These are phyloP conservation scores for Mycena galericulata DNA, from an alignment of 768 basidiomycete species.

Conservation along the genomic window DNA sequence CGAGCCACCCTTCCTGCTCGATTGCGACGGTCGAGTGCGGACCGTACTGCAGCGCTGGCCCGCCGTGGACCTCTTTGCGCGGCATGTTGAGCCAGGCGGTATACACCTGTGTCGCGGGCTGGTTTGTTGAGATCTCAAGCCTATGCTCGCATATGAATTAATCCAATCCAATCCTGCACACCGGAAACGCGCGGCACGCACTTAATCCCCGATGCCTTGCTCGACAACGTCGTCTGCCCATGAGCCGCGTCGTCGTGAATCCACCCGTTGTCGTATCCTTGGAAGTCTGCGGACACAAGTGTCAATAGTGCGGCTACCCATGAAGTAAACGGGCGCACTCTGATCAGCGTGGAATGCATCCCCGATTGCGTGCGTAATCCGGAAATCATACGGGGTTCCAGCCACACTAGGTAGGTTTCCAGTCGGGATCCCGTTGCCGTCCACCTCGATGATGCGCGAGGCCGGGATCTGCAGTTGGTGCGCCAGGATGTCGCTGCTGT, in stretches of 20 bases:
- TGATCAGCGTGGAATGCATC: constrained; percentile 38
- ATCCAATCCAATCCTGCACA: too few species aligned
- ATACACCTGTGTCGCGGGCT: constrained; percentile 65
- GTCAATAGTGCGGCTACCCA: too few species aligned
- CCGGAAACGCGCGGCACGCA: too few species aligned
- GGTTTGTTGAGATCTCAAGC: constrained; percentile 62
- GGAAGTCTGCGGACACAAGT: constrained; percentile 49
- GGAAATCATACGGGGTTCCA: constrained; percentile 59
- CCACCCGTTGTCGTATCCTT: constrained; percentile 64
- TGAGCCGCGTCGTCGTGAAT: constrained; percentile 55
- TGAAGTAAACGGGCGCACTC: background rate
- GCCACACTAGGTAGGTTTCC: constrained; percentile 6
- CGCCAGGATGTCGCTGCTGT: constrained; percentile 38
- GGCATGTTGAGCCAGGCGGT: constrained; percentile 58
- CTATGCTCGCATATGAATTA: constrained; percentile 40
- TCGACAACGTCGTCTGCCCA: constrained; percentile 56
- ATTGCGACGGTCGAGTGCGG: constrained; percentile 60
- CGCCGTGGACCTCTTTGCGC: constrained; percentile 63
- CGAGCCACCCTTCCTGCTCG: constrained; percentile 66
- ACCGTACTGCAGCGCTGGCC: constrained; percentile 54
- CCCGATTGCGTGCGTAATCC: constrained; percentile 45
- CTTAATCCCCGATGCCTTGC: constrained; percentile 63
- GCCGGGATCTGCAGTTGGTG: constrained; percentile 34
- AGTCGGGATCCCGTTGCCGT: constrained; percentile 52
- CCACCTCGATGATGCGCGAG: constrained; percentile 49